These are phyloP conservation scores for Artemisia annua DNA, from an alignment of 129 eudicot species.

Conservation along the genomic window DNA sequence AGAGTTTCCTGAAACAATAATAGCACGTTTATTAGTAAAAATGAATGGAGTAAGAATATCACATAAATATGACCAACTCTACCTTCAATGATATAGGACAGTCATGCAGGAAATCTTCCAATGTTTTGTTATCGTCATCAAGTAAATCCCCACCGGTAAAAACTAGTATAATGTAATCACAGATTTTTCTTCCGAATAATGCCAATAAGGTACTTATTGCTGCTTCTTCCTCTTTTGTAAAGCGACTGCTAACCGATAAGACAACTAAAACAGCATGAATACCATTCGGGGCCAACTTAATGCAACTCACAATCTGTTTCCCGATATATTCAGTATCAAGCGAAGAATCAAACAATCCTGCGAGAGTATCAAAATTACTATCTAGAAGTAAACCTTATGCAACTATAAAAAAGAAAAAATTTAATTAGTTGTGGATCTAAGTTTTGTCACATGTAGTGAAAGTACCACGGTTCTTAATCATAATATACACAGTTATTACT, in stretches of 20 bases:
- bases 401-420: neutral
- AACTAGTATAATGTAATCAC: conserved; percentile 67
- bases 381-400: neutral
- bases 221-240: conserved; percentile 54
- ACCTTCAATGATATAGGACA: conserved; percentile 52
- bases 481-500: too few relatives aligned
- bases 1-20: conserved; percentile 45
- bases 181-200: conserved; percentile 59
- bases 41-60: neutral
- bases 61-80: neutral
- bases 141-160: conserved; percentile 86
- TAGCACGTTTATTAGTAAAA: neutral
- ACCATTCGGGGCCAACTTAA: conserved; percentile 74
- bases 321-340: conserved; percentile 45
- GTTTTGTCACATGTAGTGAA: too few relatives aligned
- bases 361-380: neutral
- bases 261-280: conserved; percentile 73
- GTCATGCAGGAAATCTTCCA: conserved; percentile 55
- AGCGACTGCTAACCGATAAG: conserved; percentile 55
- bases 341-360: conserved; percentile 69
- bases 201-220: conserved; percentile 48
- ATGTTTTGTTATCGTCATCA: conserved; percentile 48
- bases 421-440: too few relatives aligned
- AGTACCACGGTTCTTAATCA: too few relatives aligned
- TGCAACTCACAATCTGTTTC: conserved; percentile 67